Evolutionary conservation across 164 flowering plant species (phyloP).

Genomic region (Litsea cubeba): DNA sequence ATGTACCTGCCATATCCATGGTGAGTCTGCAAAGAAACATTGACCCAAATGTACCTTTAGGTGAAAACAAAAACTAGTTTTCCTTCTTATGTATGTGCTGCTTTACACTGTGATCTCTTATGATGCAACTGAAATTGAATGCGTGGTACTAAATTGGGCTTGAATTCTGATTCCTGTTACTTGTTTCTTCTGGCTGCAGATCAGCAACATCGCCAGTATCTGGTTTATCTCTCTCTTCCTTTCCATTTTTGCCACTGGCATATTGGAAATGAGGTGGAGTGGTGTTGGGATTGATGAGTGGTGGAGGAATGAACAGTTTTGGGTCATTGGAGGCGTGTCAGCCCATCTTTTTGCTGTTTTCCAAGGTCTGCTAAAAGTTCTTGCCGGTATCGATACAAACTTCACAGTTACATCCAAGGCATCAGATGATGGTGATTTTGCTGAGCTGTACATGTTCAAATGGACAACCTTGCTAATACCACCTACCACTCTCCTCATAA

Average conservation of each 20-base stretch:
- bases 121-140: not conserved
- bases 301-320: slow-evolving; percentile 38
- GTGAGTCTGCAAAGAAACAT: too few species aligned
- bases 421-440: slow-evolving; percentile 27
- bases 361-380: slow-evolving; percentile 31
- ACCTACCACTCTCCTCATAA: slow-evolving; percentile 29
- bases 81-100: too few species aligned
- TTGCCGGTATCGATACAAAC: slow-evolving; percentile 33
- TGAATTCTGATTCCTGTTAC: too few species aligned
- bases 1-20: too few species aligned
- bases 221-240: slow-evolving; percentile 30
- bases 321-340: slow-evolving; percentile 36
- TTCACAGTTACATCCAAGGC: slow-evolving; percentile 37
- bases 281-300: slow-evolving; percentile 36
- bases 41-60: not conserved
- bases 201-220: slow-evolving; percentile 25
- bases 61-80: not conserved
- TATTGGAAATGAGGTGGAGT: slow-evolving; percentile 36
- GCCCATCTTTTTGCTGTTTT: slow-evolving; percentile 33
- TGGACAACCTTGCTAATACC: slow-evolving; percentile 33
- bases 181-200: slow-evolving; percentile 15
- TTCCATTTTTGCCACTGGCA: slow-evolving; percentile 30
- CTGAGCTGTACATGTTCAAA: slow-evolving; percentile 30
- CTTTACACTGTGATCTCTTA: not conserved
- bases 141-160: not conserved